phyloP scores from a whole-genome alignment of 164 flowering plant genomes.

The Magnolia sinica region DNA sequence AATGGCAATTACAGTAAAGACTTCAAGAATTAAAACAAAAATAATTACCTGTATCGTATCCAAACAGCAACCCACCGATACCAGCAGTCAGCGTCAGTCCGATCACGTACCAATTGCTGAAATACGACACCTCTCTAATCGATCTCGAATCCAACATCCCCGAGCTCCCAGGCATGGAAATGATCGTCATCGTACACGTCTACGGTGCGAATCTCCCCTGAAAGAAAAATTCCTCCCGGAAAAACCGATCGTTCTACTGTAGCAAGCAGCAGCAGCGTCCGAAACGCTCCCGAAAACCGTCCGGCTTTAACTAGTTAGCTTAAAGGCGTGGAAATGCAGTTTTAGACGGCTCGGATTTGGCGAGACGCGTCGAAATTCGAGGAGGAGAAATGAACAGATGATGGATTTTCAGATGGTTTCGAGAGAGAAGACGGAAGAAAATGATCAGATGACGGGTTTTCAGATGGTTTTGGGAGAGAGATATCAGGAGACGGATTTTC shows the following conservation, averaged over 20 bases:
- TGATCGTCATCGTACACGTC: slow-evolving; percentile 48
- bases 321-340: background rate
- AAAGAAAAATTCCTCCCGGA: background rate
- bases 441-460: too few species aligned
- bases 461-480: too few species aligned
- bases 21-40: background rate
- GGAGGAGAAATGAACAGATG: background rate
- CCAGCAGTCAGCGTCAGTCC: slow-evolving; percentile 83
- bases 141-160: slow-evolving; percentile 52
- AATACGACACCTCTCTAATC: slow-evolving; percentile 53
- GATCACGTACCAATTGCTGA: slow-evolving; percentile 65
- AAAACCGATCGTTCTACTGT: background rate
- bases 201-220: background rate
- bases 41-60: slow-evolving; percentile 87
- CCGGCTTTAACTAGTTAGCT: background rate
- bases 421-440: too few species aligned
- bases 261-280: background rate
- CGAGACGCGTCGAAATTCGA: background rate
- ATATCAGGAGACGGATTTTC: too few species aligned
- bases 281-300: background rate
- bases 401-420: background rate
- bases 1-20: background rate
- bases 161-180: slow-evolving; percentile 63
- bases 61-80: slow-evolving; percentile 88
- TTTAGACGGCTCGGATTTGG: background rate